Evolutionary conservation across 305 asterid genomes (phyloP), one percentile per base, ranked within the genome.

Genomic region (Fraxinus sp.): DNA sequence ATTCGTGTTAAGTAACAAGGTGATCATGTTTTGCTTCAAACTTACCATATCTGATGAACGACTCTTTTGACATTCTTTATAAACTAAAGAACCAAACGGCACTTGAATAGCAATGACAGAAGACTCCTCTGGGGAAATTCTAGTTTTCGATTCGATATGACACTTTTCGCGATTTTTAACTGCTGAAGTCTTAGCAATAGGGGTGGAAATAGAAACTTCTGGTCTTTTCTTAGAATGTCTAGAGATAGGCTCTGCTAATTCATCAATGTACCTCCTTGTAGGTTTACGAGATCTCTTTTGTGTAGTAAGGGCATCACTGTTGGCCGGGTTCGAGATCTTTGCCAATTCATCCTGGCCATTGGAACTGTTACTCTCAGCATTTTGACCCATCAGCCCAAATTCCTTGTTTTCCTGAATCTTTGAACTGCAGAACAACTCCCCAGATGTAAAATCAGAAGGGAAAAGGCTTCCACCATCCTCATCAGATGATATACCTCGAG

Each of bases 211-310:
- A 55, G 92, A 83, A 85, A 84, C 76, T 64, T 84, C 93, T 72
- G 78, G 87, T 81, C 83, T 89, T 86, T 77, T 93, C 81, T 82
- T 90, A 22, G 78, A 33, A 79, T 68, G 71, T 84, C 80, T 91
- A 16, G 86, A 84, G 62, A 76, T 84, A 43, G 92, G 89, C 71
- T 92, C 94, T 84, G 87, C 84, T 79, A 91, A 86, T 87, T 91
- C 97, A 62, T 92, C 98, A 84, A 95, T 91, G 84, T 90, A 95
- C 87, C 98, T 92, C 88, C 86, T 89, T 14, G 97, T 94, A 79
- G 98, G 97, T 88, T 89, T 95, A 62, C 98, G 97, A 11, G 89
- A 83, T 84, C 98, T 91, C 93, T 93, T 95, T 52, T 82, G 90
- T 0, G 49, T 86, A 77, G 91, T 86, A 84, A 74, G 77, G 59